Base-by-base conservation (phyloP, 139 green algal species). In the Chlamydomonas applanata region DNA sequence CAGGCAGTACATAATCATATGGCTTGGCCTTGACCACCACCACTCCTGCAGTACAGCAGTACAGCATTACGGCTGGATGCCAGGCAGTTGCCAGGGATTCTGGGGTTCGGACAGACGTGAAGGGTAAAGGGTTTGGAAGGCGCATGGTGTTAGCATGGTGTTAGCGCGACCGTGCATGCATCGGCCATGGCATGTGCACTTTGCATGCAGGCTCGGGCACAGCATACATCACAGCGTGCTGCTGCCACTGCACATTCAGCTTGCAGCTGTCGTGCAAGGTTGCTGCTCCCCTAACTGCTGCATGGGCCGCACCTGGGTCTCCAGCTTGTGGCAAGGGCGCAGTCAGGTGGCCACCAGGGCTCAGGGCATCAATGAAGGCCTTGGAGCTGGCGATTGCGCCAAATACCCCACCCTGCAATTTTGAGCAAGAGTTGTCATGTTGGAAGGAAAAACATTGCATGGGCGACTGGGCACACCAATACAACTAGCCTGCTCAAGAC, bases 331-430 rank as follows among this genome's bases (percentile, higher is more conserved):
- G 52, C 17, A 59, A 32, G 35, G 52, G 61, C 36, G 20, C 32
- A 45, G 22, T 25, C 29, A 49, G n/a, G 13, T 36, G 25, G 1
- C 35, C 53, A 2, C 46, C 29, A 22, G 69, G 69, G 29, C 25
- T 44, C 3, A 88, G 11, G 36, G 80, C 76, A 1, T 24, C 61
- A 3, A 89, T 25, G 22, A 89, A 32, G 3, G 36, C 70, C 0
- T 61, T 19, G 1, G 68, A 72, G 30, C 34, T 69, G 35, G 76
- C 72, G 25, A 89, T 72, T 33, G 81, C 75, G 19, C 84, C 84
- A 78, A 89, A 89, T n/a, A 89, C 84, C 29, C 84, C 84, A 0
- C 84, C 84, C 78, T 83, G 69, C 54, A n/a, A n/a, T n/a, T n/a
- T n/a, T n/a, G n/a, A n/a, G n/a, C n/a, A n/a, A n/a, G n/a, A n/a